Evolutionary conservation across 148 eudicot species (phyloP), one percentile per base, ranked within the genome.

Genomic region (Camellia granthamiana): DNA sequence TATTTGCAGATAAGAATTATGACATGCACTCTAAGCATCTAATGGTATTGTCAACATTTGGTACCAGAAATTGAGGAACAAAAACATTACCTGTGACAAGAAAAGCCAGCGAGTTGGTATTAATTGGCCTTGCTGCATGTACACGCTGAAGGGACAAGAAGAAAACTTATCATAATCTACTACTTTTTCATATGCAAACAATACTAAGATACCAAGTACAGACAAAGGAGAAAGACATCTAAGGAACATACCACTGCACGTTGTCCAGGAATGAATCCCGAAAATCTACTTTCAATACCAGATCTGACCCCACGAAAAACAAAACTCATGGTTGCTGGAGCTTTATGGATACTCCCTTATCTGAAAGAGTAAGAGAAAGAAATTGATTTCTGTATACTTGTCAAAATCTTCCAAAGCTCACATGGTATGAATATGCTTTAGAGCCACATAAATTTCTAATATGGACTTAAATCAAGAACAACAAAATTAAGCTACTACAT

Each of bases 261-360:
- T 55, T 67, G 77, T 63, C 72, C 84, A 54, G 84, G 84, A 72
- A 78, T 42, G 41, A 77, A 72, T 72, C 81, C 84, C 13, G 81
- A 66, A 42, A 82, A 78, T 42, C 81, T 81, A 82, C 72, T 72
- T 82, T 77, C 84, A 82, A 82, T 78, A 58, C 78, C 84, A 65
- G 81, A 58, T 64, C 84, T 82, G 51, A 69, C 81, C 81, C 84
- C 84, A 23, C 84, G 84, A n/a, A 82, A 82, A 64, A 72, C 81
- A 72, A 77, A 82, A 65, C 84, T 82, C 84, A 82, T 80, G 47
- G 30, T 42, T 73, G 63, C 63, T 6, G 71, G 77, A 77, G 56
- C 54, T 59, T 72, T 21, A 63, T 47, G 52, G 56, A 44, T 30
- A 8, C 12, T 43, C 64, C 38, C n/a, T 58, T 69, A 42, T n/a